A percentile compares a stretch with the other conserved stretches of the same genome.
These are phyloP conservation scores for Fraxinus sp. DNA, from an alignment of 305 asterid species.

Conservation along the genomic window DNA sequence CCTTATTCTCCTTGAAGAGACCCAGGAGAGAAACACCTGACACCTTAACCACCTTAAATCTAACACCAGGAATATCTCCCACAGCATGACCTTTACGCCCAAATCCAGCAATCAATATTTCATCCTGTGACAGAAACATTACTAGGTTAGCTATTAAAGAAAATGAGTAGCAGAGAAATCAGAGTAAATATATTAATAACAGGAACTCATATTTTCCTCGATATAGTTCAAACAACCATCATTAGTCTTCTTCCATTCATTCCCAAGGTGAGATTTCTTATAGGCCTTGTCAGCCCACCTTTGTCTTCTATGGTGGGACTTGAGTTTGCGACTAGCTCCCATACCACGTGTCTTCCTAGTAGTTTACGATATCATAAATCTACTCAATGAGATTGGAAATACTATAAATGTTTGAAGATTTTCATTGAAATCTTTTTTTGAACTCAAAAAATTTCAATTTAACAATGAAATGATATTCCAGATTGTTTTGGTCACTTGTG, in stretches of 20 bases:
- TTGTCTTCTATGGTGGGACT: constrained; percentile 56
- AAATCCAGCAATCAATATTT: constrained; percentile 76
- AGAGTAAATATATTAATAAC: not conserved
- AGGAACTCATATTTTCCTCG: constrained; percentile 52
- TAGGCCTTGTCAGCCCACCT: constrained; percentile 65
- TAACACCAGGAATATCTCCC: constrained; percentile 73
- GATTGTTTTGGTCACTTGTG: not conserved
- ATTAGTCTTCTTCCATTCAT: constrained; percentile 73
- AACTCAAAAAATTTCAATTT: not conserved
- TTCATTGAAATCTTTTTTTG: not conserved
- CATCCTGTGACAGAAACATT: constrained; percentile 43
- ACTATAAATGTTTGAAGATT: not conserved
- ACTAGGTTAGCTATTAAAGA: not conserved
- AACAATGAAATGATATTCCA: not conserved
- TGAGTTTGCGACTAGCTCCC: constrained; percentile 71
- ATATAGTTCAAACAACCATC: constrained; percentile 67
- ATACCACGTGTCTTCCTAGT: constrained; percentile 61
- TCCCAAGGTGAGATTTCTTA: constrained; percentile 63
- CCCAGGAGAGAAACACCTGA: constrained; percentile 68
- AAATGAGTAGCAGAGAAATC: not conserved
- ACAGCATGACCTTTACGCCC: constrained; percentile 81
- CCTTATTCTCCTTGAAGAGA: constrained; percentile 69
- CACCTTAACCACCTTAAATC: constrained; percentile 76
- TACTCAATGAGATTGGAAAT: not conserved
- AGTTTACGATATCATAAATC: not conserved